phyloP scores from a whole-genome alignment of 139 green algal genomes.

The Tetradesmus lagerheimii region DNA sequence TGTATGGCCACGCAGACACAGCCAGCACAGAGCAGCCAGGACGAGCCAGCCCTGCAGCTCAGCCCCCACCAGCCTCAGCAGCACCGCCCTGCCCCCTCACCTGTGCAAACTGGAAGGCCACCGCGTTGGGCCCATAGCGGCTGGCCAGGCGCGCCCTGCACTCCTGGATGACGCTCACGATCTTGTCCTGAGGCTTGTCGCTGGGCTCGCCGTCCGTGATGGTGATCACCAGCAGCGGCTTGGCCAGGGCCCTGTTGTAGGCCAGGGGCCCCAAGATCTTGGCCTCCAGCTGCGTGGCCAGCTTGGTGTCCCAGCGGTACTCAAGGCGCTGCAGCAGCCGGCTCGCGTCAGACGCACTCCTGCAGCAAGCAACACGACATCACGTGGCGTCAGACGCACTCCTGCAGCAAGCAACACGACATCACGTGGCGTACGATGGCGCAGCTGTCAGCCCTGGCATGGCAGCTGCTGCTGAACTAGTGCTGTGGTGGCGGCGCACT shows the following conservation, averaged over 20 bases:
- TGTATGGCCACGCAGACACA: neutral
- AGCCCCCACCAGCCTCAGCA: too few species aligned
- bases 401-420: too few species aligned
- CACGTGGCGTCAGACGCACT: neutral
- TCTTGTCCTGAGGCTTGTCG: constrained; percentile 43
- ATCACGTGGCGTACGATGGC: too few species aligned
- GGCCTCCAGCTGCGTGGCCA: constrained; percentile 26
- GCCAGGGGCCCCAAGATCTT: constrained; percentile 38
- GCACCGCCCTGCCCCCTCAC: neutral
- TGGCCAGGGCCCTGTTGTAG: constrained; percentile 9
- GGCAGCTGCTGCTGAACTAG: too few species aligned
- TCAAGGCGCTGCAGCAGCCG: constrained; percentile 23
- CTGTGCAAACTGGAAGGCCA: constrained; percentile 56
- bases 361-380: neutral
- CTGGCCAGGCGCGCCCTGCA: constrained; percentile 9
- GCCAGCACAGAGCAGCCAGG: neutral
- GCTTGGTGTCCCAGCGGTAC: constrained; percentile 46
- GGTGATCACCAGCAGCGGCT: constrained; percentile 41
- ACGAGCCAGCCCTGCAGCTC: too few species aligned
- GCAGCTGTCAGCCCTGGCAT: too few species aligned
- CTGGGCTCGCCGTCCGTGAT: constrained; percentile 40
- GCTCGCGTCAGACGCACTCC: constrained; percentile 12
- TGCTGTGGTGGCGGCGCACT: too few species aligned
- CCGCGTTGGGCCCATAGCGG: constrained; percentile 26
- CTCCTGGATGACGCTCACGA: constrained; percentile 24